Evolutionary conservation across 2,329 filamentous ascomycete genomes (phyloP), one percentile per base, ranked within the genome.

Genomic region (Zasmidium cellare): DNA sequence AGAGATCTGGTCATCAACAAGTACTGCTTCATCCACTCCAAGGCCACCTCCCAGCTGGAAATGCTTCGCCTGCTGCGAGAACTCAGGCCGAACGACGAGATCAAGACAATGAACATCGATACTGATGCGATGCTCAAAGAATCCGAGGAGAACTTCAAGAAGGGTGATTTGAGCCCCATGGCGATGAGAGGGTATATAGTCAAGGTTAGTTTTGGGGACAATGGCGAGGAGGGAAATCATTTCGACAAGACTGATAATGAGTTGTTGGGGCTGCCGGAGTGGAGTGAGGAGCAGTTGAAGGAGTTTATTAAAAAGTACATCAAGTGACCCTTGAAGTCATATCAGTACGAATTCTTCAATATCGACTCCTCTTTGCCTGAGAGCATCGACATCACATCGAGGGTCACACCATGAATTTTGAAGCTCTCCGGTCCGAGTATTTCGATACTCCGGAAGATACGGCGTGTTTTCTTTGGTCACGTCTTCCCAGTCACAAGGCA

Each of bases 21-120:
- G 19, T 35, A 63, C 41, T 51, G 73, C 35, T 72, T 70, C 45
- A 54, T 72, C 46, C 70, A 72, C 18, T 64, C 59, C 24, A 58
- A 62, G 9, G 50, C 61, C 6, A 53, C 65, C 9, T 69, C 69
- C 28, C 70, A 65, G 44, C 57, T 56, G 47, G 57, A 71, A 31
- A 56, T 61, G 41, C 53, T 66, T 54, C 60, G 63, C 14, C 66
- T 67, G 56, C 59, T 58, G 45, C 46, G 58, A 35, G 57, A 62
- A 51, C 11, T 59, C 31, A 53, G 46, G 16, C 53, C 60, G 38
- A 51, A 58, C 19, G 24, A 51, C 5, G 48, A 54, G n/a, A 41
- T 56, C 18, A 14, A 49, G 46, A 51, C 52, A 3, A 22, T 51
- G 24, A 47, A 24, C 11, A 20, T 59, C 16, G 56, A 59, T 38